A percentile compares a stretch with the other conserved stretches of the same genome.
Evolutionary conservation across 2,329 filamentous ascomycete genomes (phyloP).

Genomic region (Didymosphaeria variabile): DNA sequence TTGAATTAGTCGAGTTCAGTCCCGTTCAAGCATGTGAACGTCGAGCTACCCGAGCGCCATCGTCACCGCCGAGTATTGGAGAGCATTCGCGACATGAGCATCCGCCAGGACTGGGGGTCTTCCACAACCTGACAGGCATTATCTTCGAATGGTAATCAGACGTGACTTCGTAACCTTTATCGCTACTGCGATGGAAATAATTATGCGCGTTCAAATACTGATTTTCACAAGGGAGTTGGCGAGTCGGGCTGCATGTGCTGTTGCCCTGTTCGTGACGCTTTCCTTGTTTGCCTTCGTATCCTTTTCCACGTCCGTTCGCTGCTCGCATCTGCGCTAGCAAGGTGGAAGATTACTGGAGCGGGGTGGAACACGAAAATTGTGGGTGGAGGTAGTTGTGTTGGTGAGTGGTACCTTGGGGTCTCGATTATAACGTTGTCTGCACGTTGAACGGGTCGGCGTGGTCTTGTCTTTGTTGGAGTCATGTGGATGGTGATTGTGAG

Average conservation of each 20-base stretch:
- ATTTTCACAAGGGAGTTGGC: background rate
- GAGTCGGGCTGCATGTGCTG: background rate
- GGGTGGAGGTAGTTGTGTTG: background rate
- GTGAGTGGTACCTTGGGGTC: background rate
- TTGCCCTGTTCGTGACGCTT: background rate
- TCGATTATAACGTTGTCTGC: background rate
- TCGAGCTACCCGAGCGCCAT: too few species aligned
- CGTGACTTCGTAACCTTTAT: background rate
- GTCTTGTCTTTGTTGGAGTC: background rate
- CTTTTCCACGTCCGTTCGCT: background rate
- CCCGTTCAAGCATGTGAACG: too few species aligned
- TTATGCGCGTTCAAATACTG: background rate
- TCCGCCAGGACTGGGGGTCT: too few species aligned
- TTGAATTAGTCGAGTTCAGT: too few species aligned
- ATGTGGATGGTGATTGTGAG: background rate
- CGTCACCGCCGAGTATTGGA: too few species aligned
- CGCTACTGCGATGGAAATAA: background rate
- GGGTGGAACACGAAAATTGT: background rate
- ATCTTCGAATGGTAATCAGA: too few species aligned
- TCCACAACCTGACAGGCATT: too few species aligned
- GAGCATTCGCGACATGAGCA: too few species aligned
- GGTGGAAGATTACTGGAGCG: background rate
- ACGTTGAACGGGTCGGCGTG: background rate
- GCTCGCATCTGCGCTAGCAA: background rate
- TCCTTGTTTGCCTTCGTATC: background rate